Evolutionary conservation across 1,284 basidiomycete species (phyloP), one percentile per base, ranked within the genome.

Genomic region (Earliella scabrosa): DNA sequence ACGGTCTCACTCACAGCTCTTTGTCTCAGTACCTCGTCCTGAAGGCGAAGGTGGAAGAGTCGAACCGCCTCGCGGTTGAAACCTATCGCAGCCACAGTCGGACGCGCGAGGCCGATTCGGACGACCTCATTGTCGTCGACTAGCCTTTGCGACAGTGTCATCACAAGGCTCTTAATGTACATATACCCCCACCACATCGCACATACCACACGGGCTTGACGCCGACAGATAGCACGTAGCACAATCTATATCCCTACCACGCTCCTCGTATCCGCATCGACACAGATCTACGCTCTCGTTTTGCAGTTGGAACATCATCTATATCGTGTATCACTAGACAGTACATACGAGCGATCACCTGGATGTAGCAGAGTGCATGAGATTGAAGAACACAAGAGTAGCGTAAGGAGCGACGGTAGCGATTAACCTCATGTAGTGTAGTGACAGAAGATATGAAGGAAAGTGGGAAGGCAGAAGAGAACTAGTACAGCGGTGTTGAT

Each of bases 11-110:
- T 49, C 20, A 40, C 16, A 32, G 3, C 9, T 11, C 23, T 20
- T 7, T 14, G 3, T 21, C 13, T 7, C 36, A 64, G 63, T 64
- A 61, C 43, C 50, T 59, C 21, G 60, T 46, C 8, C 36, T 64
- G n/a, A 59, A 60, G 39, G 46, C 47, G 9, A 52, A 60, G 34
- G 26, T 58, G 6, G 41, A 47, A 23, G 55, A 49, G 21, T 11
- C 56, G 9, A 61, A 55, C 46, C 51, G 50, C 2, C 52, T 55
- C 7, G 54, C 48, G 1, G 18, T 27, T 13, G 44, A 40, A 4
- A 16, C 24, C 16, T 10, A 46, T 4, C 45, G 52, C n/a, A 38
- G 45, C 5, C 34, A n/a, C n/a, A n/a, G n/a, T n/a, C n/a, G n/a
- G n/a, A 35, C 20, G 2, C 24, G 31, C 43, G 50, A 2, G 39